A percentile compares a stretch with the other conserved stretches of the same genome.
Evolutionary conservation across 2,329 filamentous ascomycete species (phyloP).

Genomic region (Aotearoamyces nothofagi): DNA sequence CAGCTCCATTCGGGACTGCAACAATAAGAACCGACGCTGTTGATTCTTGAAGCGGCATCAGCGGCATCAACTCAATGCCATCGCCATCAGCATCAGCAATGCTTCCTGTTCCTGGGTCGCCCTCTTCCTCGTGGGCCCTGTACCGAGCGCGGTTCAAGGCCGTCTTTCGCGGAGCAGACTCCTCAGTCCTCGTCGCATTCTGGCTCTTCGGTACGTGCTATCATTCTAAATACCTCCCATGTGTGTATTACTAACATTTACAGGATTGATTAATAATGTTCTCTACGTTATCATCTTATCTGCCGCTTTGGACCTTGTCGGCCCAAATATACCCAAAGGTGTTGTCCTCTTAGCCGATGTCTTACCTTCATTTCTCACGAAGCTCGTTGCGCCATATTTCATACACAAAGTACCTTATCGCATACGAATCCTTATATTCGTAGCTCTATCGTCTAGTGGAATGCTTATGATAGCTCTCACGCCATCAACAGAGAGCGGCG

Average conservation of each 20-base stretch:
- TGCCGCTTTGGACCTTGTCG: slow-evolving; percentile 88
- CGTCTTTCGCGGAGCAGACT: slow-evolving; percentile 52
- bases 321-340: slow-evolving; percentile 71
- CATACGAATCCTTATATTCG: slow-evolving; percentile 59
- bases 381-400: slow-evolving; percentile 83
- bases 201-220: slow-evolving; percentile 73
- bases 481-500: slow-evolving; percentile 38
- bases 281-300: slow-evolving; percentile 96
- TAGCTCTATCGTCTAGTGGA: slow-evolving; percentile 58
- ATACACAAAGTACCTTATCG: slow-evolving; percentile 78
- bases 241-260: slow-evolving; percentile 2
- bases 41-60: too few species aligned
- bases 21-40: too few species aligned
- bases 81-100: slow-evolving; percentile 19
- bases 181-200: slow-evolving; percentile 63
- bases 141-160: slow-evolving; percentile 51
- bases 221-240: neutral
- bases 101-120: slow-evolving; percentile 41
- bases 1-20: too few species aligned
- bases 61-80: too few species aligned
- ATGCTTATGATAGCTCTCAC: slow-evolving; percentile 85
- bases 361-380: slow-evolving; percentile 74
- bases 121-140: slow-evolving; percentile 55
- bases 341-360: slow-evolving; percentile 89
- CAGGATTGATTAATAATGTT: slow-evolving; percentile 89